Evolutionary conservation across 345 rosid species (phyloP), one percentile per base, ranked within the genome.

Genomic region (Alliaria petiolata): DNA sequence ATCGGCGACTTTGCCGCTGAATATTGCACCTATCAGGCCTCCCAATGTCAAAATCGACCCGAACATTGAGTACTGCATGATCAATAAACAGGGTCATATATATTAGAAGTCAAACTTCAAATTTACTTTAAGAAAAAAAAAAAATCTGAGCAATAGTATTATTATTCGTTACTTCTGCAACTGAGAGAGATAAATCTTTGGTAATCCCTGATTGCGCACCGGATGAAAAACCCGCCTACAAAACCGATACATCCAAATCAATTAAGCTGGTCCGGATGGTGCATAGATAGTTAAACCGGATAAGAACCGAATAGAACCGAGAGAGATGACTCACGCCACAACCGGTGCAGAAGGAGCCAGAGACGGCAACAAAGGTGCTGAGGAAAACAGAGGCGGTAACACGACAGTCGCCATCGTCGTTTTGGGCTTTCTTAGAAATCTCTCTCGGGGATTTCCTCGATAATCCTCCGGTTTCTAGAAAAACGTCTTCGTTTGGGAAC

Each of bases 351-450:
- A 79, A 81, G 50, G 86, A 82, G 38, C 83, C 85, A 36, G 76
- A 75, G 28, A 82, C 76, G 11, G 87, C 85, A 16, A 84, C 81
- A 12, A 74, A 56, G n/a, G 86, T 82, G 81, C 87, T 72, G 66
- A 82, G 61, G 33, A 76, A 47, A 20, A 82, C 77, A 61, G 62
- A 35, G 52, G 56, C 62, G 9, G 81, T 78, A 33, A 59, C 71
- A 56, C 72, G 67, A 70, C 68, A 77, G 25, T 77, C 80, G 14
- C 0, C 63, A 12, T 71, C 76, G 72, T 68, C 80, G 74, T 77
- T 67, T 61, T 43, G 63, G 3, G 28, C 43, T 61, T 75, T 68
- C 65, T 75, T 75, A 0, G 3, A n/a, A 8, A 53, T 0, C n/a
- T 42, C 69, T 67, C 69, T 67, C 0, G 78, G 78, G 1, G 78